Evolutionary conservation across 345 rosid genomes (phyloP).

Genomic region (Geranium rotundifolium): DNA sequence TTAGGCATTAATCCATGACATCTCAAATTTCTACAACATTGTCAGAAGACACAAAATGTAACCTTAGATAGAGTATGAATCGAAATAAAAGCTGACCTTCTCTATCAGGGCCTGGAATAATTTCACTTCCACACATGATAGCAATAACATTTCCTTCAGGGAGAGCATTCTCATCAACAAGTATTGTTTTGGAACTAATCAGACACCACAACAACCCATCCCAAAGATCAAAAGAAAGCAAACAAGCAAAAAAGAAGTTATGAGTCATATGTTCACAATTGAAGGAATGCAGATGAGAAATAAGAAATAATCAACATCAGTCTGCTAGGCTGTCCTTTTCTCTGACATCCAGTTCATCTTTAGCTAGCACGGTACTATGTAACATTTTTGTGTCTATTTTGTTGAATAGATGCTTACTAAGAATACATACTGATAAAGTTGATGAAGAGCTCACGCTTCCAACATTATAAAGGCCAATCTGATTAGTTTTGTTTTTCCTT

Average conservation of each 20-base stretch:
- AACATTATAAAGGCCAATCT: too few relatives aligned
- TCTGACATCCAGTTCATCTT: too few relatives aligned
- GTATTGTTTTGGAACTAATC: conserved; percentile 39
- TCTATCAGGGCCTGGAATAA: conserved; percentile 42
- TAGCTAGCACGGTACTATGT: too few relatives aligned
- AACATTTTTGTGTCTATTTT: too few relatives aligned
- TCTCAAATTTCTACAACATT: not conserved
- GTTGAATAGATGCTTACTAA: too few relatives aligned
- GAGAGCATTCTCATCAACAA: conserved; percentile 46
- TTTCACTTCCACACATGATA: conserved; percentile 56
- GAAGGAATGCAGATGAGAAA: too few relatives aligned
- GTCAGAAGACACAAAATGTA: not conserved
- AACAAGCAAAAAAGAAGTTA: conserved; percentile 2
- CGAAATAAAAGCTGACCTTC: conserved; percentile 37
- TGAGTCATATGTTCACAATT: too few relatives aligned
- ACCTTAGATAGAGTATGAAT: conserved; percentile 3
- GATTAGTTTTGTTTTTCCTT: too few relatives aligned
- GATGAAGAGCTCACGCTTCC: too few relatives aligned
- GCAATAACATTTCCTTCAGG: conserved; percentile 33
- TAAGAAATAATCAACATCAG: too few relatives aligned
- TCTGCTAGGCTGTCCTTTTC: too few relatives aligned
- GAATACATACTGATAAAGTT: too few relatives aligned
- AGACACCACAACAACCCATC: conserved; percentile 9
- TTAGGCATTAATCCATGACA: not conserved
- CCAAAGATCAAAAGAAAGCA: conserved; percentile 3